Evolutionary conservation across 1,284 basidiomycete genomes (phyloP).

Genomic region (Ceratobasidium sp.): DNA sequence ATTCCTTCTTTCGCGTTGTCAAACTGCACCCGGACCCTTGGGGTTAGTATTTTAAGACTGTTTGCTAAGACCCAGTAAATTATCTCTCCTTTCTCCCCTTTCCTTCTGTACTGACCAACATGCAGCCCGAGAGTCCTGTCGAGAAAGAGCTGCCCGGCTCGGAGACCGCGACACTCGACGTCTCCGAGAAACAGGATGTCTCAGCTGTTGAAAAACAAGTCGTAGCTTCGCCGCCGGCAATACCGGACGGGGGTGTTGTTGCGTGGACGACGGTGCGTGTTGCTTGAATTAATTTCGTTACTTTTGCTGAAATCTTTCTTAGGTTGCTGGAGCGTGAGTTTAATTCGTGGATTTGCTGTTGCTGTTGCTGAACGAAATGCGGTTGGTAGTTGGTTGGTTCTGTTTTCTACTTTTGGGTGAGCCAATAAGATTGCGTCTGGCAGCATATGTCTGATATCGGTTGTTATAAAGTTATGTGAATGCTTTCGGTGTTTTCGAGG

Average conservation of each 20-base stretch:
- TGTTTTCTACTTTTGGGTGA: constrained; percentile 42
- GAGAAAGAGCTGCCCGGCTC: constrained; percentile 14
- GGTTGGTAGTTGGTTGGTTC: constrained; percentile 23
- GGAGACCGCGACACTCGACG: constrained; percentile 33
- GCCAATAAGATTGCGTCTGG: neutral
- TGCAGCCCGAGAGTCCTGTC: no score
- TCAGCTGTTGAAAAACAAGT: constrained; percentile 6
- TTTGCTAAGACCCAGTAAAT: no score
- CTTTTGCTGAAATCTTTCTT: neutral
- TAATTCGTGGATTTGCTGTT: neutral
- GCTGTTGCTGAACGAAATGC: neutral
- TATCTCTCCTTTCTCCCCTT: neutral
- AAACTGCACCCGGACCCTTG: no score
- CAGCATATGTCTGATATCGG: neutral
- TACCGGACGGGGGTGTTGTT: constrained; percentile 33
- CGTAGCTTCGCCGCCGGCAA: neutral
- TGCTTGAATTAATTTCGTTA: neutral
- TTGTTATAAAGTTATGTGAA: constrained; percentile 18
- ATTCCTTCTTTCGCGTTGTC: no score
- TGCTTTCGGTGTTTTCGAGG: constrained; percentile 42
- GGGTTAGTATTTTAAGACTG: no score
- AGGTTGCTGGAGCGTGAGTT: constrained; percentile 44
- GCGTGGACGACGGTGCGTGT: constrained; percentile 31
- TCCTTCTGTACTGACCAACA: neutral
- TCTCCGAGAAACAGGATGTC: neutral